Evolutionary conservation across 176 grass and related monocot species (phyloP).

Genomic region (Paspalum notatum): DNA sequence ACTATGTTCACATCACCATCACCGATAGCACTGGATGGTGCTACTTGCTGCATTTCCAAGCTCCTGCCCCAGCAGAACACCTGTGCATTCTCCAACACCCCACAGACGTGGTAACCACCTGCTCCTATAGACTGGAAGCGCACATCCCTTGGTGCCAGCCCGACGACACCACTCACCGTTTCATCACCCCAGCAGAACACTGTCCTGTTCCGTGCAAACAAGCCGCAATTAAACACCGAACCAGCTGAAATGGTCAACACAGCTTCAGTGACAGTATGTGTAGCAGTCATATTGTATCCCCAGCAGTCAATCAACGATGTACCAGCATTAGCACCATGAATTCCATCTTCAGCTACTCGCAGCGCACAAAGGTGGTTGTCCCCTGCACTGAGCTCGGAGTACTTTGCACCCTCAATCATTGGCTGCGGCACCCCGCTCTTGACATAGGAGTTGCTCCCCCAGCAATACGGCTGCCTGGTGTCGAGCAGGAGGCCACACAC

Average conservation of each 20-base stretch:
- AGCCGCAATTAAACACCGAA: slow-evolving; percentile 88
- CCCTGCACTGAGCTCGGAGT: slow-evolving; percentile 85
- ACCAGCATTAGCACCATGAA: slow-evolving; percentile 29
- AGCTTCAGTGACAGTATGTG: slow-evolving; percentile 48
- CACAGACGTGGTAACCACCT: slow-evolving; percentile 92
- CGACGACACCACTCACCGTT: slow-evolving; percentile 73
- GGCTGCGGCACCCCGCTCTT: slow-evolving; percentile 97
- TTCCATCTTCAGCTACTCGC: slow-evolving; percentile 36
- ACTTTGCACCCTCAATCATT: slow-evolving; percentile 75
- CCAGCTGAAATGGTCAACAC: slow-evolving; percentile 71
- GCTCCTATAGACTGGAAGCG: slow-evolving; percentile 81
- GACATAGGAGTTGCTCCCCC: slow-evolving; percentile 92
- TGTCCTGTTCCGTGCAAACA: slow-evolving; percentile 63
- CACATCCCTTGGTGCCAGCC: slow-evolving; percentile 62
- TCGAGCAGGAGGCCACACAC: slow-evolving; percentile 86
- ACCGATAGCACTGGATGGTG: slow-evolving; percentile 58
- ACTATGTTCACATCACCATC: slow-evolving; percentile 86
- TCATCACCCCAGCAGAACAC: slow-evolving; percentile 98
- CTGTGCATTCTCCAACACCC: slow-evolving; percentile 86
- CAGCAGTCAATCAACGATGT: slow-evolving; percentile 81
- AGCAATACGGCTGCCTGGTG: slow-evolving; percentile 87
- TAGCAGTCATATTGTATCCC: slow-evolving; percentile 97
- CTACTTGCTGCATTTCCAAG: slow-evolving; percentile 78
- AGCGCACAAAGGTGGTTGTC: slow-evolving; percentile 92
- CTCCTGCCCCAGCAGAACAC: slow-evolving; percentile 94